These are phyloP conservation scores for Castanospermum australe DNA, from an alignment of 306 rosid genomes.

Conservation along the genomic window DNA sequence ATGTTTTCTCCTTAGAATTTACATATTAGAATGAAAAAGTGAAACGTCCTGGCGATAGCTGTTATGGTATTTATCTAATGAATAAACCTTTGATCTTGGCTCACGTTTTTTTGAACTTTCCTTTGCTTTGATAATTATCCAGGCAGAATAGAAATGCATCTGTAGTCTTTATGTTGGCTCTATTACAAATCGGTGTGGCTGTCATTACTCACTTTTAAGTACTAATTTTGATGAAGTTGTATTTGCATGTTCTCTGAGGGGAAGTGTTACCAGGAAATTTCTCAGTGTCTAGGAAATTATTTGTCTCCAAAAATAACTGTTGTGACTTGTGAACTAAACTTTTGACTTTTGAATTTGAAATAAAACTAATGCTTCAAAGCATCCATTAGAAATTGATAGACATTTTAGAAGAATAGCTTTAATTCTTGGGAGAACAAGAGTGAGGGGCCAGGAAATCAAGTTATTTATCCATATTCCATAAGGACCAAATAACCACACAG, in stretches of 20 bases:
- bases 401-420: no score
- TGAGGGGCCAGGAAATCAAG: no score
- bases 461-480: no score
- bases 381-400: background rate
- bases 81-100: background rate
- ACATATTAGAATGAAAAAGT: no score
- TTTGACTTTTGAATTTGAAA: background rate
- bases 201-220: background rate
- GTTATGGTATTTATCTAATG: background rate
- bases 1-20: no score
- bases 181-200: background rate
- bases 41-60: no score
- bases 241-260: background rate
- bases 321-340: background rate
- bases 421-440: no score
- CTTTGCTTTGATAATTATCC: background rate
- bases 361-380: background rate
- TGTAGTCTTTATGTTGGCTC: background rate
- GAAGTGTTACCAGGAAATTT: background rate
- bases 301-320: background rate
- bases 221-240: background rate
- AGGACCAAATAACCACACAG: no score
- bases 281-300: background rate
- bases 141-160: background rate
- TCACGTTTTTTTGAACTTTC: background rate